Evolutionary conservation across 202 grass and related monocot genomes (phyloP), one percentile per base, ranked within the genome.

Genomic region (Schoenoplectus tabernaemontani): DNA sequence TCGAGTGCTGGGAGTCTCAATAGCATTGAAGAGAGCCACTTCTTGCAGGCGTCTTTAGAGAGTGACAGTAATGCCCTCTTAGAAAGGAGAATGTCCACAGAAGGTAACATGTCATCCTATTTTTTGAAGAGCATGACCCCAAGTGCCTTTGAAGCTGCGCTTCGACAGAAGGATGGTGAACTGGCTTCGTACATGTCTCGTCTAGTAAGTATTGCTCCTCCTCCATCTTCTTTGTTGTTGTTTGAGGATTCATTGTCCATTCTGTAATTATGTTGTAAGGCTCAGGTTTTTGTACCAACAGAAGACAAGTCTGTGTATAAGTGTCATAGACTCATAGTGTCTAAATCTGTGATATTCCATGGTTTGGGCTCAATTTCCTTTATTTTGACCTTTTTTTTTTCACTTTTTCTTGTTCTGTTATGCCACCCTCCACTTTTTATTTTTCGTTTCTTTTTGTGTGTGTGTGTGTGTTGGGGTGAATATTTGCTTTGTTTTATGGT

Each of bases 81-180:
- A 69, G 92, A 99, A 83, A 91, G 92, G 80, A 93, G 96, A 91
- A 85, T 88, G 82, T 96, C 96, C 64, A 78, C 87, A 33, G 96
- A 99, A 57, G 88, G 78, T 86, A 96, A 89, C 63, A 85, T 93
- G 64, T 82, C 86, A 44, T 93, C 91, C 36, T 99, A 99, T 82
- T 99, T 93, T 89, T 77, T 96, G 79, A 96, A 91, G 85, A 93
- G 88, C 87, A 96, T 96, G 96, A 99, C 92, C 81, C 96, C 92
- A 78, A 99, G 92, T 91, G 85, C 92, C 81, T 99, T 93, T 88
- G 96, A 99, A 78, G 93, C 90, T 78, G 83, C 96, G 68, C 85
- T 99, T 53, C 90, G 96, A 44, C 90, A 99, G 83, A 99, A 96
- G 82, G 96, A 99, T 75, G 96, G 96, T 80, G 96, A 99, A 82